Base-by-base conservation (phyloP, 2,329 filamentous ascomycete species). In the Arthrobotrys sinensis region DNA sequence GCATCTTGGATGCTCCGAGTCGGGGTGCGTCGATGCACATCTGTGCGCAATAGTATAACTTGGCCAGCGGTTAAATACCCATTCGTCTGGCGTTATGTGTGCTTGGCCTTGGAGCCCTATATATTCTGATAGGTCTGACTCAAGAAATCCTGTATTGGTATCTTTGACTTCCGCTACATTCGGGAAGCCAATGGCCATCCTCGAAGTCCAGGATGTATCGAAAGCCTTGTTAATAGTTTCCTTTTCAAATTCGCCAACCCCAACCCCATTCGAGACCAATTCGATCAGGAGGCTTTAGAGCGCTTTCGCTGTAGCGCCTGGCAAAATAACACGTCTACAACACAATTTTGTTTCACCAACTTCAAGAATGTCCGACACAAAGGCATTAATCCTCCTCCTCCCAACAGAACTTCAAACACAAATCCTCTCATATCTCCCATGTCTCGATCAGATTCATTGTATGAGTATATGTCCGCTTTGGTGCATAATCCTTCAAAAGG, bases 321-420 rank as follows among this genome's bases (percentile, higher is more conserved):
- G 8, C 19, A 43, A 60, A 60, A 60, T 60, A 60, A 40, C 55
- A 60, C 55, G 36, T 43, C 36, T 60, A 60, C 55, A 60, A 60
- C 55, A 36, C 55, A 24, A 38, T 6, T 43, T 8, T 40, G 11
- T 43, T 21, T 16, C 1, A 40, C n/a, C 21, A 12, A 34, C 12
- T 34, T 16, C 21, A 32, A 57, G 1, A 5, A 60, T 60, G 55
- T 14, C 55, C 7, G 16, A 14, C 19, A 10, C 24, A 11, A 43
- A 12, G 6, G 24, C 34, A n/a, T 11, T 21, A 21, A 11, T 64
- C 11, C 60, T 64, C 3, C 8, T 16, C 11, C 40, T 64, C 12
- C 60, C 60, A 2, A 48, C 40, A 19, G 60, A 64, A 34, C 43
- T 64, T 1, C 60, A 64, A 19, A 48, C 28, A 6, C 60, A 64